Evolutionary conservation across 148 eudicot species (phyloP), one percentile per base, ranked within the genome.

Genomic region (Camellia lanceoleosa): DNA sequence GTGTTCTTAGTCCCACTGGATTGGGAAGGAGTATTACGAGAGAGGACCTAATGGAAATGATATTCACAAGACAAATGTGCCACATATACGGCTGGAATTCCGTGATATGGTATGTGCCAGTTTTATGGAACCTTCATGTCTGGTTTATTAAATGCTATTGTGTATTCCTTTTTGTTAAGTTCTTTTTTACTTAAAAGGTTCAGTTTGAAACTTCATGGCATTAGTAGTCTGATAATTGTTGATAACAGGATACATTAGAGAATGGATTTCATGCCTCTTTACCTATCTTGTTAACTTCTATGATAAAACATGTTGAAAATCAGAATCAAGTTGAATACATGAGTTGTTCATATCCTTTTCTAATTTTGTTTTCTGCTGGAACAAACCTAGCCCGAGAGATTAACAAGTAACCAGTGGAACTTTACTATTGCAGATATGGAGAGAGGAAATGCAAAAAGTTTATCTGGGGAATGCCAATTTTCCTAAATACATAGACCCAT

Each of bases 381-480:
- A 9, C 6, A 73, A 75, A 8, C 14, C 5, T 42, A 5, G 6
- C 65, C 54, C 23, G 51, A 30, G 74, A 55, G 14, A 63, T 69
- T 41, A 46, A 58, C 5, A 68, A 18, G 55, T 54, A 68, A 75
- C 47, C 14, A 7, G 18, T 52, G 75, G 18, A 62, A 63, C 23
- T 30, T 76, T 80, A 12, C 49, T 78, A 67, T 49, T 83, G 82
- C 87, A 96, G 99, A 92, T 96, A 80, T 96, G 99, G 99, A 96
- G 86, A 85, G 98, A 93, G 87, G 99, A 96, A 86, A 93, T 96
- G 99, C 98, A 90, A 80, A 95, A 87, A 78, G 98, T 96, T 56
- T 96, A 87, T 85, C 81, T 92, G 74, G 95, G 99, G 67, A 89
- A 91, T 78, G 94, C 95, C 72, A 82, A 9, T 67, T 90, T 93